Evolutionary conservation across 176 grass and related monocot species (phyloP).

Genomic region (Dactylis glomerata): DNA sequence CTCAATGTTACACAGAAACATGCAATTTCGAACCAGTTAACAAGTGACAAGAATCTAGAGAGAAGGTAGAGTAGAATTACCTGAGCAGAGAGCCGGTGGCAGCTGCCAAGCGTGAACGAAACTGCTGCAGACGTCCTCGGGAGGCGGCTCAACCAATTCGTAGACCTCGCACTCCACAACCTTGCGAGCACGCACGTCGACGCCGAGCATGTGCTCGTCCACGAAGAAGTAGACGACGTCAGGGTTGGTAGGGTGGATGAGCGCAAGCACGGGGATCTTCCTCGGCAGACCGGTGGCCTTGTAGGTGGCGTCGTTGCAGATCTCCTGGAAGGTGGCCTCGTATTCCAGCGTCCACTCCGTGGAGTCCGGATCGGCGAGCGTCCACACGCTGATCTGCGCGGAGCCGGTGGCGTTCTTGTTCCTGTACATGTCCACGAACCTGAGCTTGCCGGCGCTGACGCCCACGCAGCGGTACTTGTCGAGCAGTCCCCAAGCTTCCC

Average conservation of each 20-base stretch:
- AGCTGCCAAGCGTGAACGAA: conserved; percentile 7
- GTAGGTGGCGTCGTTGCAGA: background rate
- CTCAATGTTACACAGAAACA: background rate
- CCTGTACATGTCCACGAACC: conserved; percentile 3
- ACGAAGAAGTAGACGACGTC: conserved; percentile 9
- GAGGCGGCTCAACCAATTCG: background rate
- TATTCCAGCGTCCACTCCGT: conserved; percentile 1
- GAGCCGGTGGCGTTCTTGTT: background rate
- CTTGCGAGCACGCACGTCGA: background rate
- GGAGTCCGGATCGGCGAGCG: conserved; percentile 5
- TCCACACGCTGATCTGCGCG: background rate
- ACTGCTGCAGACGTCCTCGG: background rate
- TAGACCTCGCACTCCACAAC: background rate
- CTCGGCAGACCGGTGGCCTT: background rate
- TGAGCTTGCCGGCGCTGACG: conserved; percentile 11
- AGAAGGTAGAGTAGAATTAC: background rate
- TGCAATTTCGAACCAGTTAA: background rate
- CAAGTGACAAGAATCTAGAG: background rate
- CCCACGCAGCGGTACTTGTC: conserved; percentile 10
- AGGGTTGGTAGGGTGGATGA: background rate
- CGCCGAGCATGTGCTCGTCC: background rate
- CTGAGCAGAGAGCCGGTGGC: background rate
- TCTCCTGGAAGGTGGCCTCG: background rate
- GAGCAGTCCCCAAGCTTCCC: background rate
- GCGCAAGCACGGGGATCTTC: background rate